Percentiles rank a stretch among this genome's conserved stretches.
Conservation (phyloP, 2,329 filamentous ascomycete species). For the Fusarium oligoseptatum region DNA sequence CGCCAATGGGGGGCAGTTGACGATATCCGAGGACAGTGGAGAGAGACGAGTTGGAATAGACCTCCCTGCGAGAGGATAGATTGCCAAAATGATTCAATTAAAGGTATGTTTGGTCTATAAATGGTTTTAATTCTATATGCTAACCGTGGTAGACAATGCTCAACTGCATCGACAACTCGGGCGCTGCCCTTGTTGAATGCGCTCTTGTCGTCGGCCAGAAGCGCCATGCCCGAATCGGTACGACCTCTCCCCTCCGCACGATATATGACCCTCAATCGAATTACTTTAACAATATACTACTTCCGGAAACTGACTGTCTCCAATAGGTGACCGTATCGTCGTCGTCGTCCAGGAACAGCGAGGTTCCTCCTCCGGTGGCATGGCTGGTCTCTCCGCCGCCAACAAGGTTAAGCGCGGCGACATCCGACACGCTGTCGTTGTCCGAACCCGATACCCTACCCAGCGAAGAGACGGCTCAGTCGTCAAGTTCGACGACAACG, state of each 20-base stretch:
- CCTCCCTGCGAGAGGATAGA: conserved; percentile 32
- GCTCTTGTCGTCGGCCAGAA: conserved; percentile 94
- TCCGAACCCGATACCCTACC: conserved; percentile 89
- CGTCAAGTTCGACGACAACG: conserved; percentile 96
- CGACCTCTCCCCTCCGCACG: conserved; percentile 41
- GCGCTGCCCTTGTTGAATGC: conserved; percentile 96
- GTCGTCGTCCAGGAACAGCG: conserved; percentile 98
- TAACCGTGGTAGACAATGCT: conserved; percentile 80
- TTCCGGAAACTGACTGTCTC: conserved; percentile 8
- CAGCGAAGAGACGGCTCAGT: conserved; percentile 90
- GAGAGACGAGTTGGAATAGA: conserved; percentile 41
- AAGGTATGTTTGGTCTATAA: conserved; percentile 67
- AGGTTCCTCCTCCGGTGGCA: conserved; percentile 78
- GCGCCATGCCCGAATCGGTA: conserved; percentile 89
- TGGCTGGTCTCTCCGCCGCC: conserved; percentile 78
- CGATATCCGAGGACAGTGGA: conserved; percentile 36
- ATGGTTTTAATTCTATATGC: rapidly evolving
- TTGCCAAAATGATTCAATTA: conserved; percentile 86
- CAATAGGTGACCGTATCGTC: conserved; percentile 91
- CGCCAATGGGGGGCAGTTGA: conserved; percentile 24
- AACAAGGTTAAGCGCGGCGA: conserved; percentile 97
- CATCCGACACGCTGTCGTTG: conserved; percentile 95
- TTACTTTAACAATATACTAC: background rate
- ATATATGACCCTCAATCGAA: background rate
- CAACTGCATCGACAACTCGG: conserved; percentile 99